phyloP scores from a whole-genome alignment of 768 basidiomycete species.

The Russula virescens region DNA sequence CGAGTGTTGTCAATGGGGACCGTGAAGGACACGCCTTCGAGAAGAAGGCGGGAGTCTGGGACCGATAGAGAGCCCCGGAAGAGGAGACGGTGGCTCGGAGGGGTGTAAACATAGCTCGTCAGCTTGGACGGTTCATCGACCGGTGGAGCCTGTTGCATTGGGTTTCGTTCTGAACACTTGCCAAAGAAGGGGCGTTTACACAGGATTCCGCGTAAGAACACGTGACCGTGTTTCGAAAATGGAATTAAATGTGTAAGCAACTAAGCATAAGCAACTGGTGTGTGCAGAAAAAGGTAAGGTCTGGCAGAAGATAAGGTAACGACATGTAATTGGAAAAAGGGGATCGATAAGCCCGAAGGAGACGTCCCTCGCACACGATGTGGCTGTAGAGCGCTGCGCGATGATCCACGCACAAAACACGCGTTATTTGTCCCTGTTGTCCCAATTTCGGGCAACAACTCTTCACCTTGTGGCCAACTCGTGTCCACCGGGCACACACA shows the following conservation, averaged over 20 bases:
- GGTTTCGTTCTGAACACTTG: no score
- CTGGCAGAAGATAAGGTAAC: no score
- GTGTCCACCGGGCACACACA: no score
- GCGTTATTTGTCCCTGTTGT: slow-evolving; percentile 5
- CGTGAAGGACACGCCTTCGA: slow-evolving; percentile 71
- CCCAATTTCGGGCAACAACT: neutral
- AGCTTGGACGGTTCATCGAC: slow-evolving; percentile 17
- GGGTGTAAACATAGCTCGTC: slow-evolving; percentile 30
- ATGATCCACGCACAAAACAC: slow-evolving; percentile 19
- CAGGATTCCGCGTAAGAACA: neutral
- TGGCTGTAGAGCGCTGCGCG: neutral
- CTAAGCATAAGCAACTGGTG: no score
- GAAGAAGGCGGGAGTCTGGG: slow-evolving; percentile 62
- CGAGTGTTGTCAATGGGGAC: slow-evolving; percentile 37
- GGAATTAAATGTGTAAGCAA: no score
- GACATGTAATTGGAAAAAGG: no score
- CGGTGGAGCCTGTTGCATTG: slow-evolving; percentile 1
- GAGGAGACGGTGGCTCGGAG: slow-evolving; percentile 47
- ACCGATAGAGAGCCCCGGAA: slow-evolving; percentile 72
- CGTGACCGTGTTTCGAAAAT: neutral
- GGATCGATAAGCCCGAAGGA: no score
- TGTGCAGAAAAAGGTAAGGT: no score
- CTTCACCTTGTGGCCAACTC: neutral
- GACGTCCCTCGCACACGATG: neutral
- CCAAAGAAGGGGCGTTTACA: no score